Percentiles rank a stretch among this genome's conserved stretches.
Conservation (phyloP, 2,329 filamentous ascomycete genomes). For the Monosporascus sp. region DNA sequence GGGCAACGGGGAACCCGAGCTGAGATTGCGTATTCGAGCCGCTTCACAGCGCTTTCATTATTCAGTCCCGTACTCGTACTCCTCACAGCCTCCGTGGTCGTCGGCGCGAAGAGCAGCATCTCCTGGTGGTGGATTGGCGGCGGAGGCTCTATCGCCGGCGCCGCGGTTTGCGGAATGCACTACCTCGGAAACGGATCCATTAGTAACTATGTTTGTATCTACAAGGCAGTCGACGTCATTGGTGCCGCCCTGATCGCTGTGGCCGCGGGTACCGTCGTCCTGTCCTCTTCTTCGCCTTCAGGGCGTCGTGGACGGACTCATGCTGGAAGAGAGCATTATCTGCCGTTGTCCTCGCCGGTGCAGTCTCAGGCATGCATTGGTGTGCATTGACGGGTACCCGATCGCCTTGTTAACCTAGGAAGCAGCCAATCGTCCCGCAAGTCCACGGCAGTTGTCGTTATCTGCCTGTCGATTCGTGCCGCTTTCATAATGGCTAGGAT, state of each 20-base stretch:
- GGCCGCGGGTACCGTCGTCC: slow-evolving; percentile 61
- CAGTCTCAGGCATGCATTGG: slow-evolving; percentile 86
- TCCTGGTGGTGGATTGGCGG: slow-evolving; percentile 50
- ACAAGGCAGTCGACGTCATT: slow-evolving; percentile 53
- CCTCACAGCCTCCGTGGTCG: slow-evolving; percentile 63
- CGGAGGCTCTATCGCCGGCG: slow-evolving; percentile 63
- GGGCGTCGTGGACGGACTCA: slow-evolving; percentile 68
- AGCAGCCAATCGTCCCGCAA: slow-evolving; percentile 48
- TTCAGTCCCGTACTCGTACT: slow-evolving; percentile 74
- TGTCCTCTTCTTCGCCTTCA: slow-evolving; percentile 75
- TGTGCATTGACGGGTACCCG: slow-evolving; percentile 65
- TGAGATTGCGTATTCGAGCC: slow-evolving; percentile 71
- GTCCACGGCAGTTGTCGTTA: slow-evolving; percentile 67
- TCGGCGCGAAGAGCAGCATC: slow-evolving; percentile 54
- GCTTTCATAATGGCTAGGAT: slow-evolving; percentile 54
- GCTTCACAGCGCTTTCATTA: slow-evolving; percentile 71
- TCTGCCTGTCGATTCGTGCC: slow-evolving; percentile 58
- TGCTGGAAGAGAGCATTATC: slow-evolving; percentile 70
- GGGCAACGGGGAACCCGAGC: slow-evolving; percentile 50
- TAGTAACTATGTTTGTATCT: slow-evolving; percentile 65
- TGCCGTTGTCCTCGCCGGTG: slow-evolving; percentile 62
- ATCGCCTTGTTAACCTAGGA: slow-evolving; percentile 47
- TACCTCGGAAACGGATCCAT: slow-evolving; percentile 83
- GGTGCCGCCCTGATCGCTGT: slow-evolving; percentile 69
- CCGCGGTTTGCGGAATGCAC: slow-evolving; percentile 79